These are phyloP conservation scores for Heritiera littoralis DNA, from an alignment of 345 rosid species.

Conservation along the genomic window DNA sequence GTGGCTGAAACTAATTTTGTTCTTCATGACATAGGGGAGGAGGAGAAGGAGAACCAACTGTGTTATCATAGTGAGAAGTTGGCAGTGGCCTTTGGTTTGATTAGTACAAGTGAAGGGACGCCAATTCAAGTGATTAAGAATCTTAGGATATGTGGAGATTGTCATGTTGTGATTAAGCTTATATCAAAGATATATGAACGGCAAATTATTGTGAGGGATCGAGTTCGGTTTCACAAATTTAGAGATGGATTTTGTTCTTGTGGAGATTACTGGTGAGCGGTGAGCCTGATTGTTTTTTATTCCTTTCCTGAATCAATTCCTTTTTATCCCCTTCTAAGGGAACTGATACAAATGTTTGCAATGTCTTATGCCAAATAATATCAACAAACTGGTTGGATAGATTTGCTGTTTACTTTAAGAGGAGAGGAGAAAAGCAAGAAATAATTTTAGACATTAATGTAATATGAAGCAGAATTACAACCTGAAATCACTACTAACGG, in stretches of 20 bases:
- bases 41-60: conserved; percentile 82
- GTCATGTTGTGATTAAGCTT: conserved; percentile 73
- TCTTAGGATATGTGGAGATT: conserved; percentile 85
- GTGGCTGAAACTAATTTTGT: conserved; percentile 74
- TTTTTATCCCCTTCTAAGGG: neutral
- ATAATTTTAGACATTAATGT: neutral
- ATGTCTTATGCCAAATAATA: neutral
- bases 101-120: conserved; percentile 40
- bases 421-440: neutral
- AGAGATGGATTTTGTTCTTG: conserved; percentile 77
- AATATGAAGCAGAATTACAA: conserved; percentile 2
- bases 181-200: conserved; percentile 62
- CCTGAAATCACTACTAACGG: neutral
- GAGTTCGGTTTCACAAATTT: conserved; percentile 78
- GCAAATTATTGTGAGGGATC: conserved; percentile 82
- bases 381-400: neutral
- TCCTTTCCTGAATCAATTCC: neutral
- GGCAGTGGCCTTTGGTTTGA: conserved; percentile 85
- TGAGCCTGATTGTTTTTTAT: conserved; percentile 22
- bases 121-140: conserved; percentile 85
- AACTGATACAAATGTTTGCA: neutral
- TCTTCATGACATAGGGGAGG: conserved; percentile 85
- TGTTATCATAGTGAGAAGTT: conserved; percentile 83
- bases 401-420: no score
- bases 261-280: conserved; percentile 87